Conservation (phyloP, 495 filamentous ascomycete species). For the Podospora australis region DNA sequence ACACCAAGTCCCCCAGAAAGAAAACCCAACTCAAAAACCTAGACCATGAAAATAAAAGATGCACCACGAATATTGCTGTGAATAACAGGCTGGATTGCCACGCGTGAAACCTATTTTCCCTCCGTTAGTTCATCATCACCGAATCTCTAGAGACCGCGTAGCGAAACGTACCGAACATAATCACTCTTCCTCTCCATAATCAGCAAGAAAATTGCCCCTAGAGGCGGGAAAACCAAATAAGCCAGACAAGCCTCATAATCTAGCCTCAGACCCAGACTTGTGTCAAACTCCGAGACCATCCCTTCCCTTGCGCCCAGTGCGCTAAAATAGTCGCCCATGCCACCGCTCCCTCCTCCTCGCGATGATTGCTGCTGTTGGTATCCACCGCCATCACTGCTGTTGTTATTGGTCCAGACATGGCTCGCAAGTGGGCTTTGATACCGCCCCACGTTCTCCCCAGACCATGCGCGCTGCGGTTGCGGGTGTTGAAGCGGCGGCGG, state of each 20-base stretch:
- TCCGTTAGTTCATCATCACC: background rate
- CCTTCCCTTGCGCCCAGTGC: constrained; percentile 26
- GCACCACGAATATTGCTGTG: constrained; percentile 73
- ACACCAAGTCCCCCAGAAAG: constrained; percentile 61
- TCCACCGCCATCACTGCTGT: background rate
- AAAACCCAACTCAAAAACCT: constrained; percentile 77
- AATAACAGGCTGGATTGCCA: constrained; percentile 93
- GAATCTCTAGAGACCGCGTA: background rate
- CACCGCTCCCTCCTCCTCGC: background rate
- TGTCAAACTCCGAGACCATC: constrained; percentile 58
- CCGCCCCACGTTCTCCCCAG: constrained; percentile 19
- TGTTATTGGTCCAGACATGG: background rate
- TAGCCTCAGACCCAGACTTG: constrained; percentile 58
- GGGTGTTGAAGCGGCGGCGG: constrained; percentile 45
- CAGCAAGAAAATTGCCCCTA: constrained; percentile 77
- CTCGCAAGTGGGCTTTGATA: constrained; percentile 18
- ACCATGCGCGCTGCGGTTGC: constrained; percentile 46
- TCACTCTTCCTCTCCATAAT: constrained; percentile 90
- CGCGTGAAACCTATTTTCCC: constrained; percentile 70
- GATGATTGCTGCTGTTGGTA: background rate
- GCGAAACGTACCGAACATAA: constrained; percentile 77
- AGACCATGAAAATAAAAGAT: constrained; percentile 81
- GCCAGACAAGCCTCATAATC: constrained; percentile 87
- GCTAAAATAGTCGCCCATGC: constrained; percentile 30
- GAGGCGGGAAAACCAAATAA: constrained; percentile 80